Conservation (phyloP, 345 rosid species). For the Psidium guajava region DNA sequence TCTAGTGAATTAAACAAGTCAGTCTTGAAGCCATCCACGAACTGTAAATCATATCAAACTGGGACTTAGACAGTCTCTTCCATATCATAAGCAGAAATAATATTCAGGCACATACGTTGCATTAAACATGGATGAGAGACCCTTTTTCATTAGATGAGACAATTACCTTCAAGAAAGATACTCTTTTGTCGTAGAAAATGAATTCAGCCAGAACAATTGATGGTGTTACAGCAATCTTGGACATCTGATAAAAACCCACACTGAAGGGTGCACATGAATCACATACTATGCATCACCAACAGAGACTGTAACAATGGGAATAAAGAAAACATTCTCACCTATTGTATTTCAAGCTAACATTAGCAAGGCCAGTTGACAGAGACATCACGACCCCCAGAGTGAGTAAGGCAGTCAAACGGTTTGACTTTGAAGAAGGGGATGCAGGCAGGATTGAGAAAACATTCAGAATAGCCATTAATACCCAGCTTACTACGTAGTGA, state of each 20-base stretch:
- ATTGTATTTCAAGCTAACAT: conserved; percentile 93
- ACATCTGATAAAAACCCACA: conserved; percentile 97
- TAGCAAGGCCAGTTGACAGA: conserved; percentile 92
- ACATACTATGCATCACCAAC: background rate
- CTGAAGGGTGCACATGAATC: conserved; percentile 21
- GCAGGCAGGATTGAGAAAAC: conserved; percentile 59
- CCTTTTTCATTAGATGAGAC: background rate
- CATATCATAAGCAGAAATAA: background rate
- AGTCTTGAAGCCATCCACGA: background rate
- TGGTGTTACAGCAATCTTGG: conserved; percentile 89
- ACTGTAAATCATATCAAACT: background rate
- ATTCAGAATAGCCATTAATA: conserved; percentile 70
- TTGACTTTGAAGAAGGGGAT: conserved; percentile 62
- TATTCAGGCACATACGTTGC: background rate
- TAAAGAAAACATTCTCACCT: conserved; percentile 30
- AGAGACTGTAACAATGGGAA: background rate
- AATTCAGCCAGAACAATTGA: conserved; percentile 89
- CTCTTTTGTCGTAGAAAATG: conserved; percentile 58
- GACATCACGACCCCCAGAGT: conserved; percentile 88
- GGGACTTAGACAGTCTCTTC: background rate
- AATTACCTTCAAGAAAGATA: conserved; percentile 65
- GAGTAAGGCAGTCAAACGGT: conserved; percentile 34
- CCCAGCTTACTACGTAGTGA: conserved; percentile 75
- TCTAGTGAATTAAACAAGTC: background rate
- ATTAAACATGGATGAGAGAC: background rate